Conservation (phyloP, 2,329 filamentous ascomycete species). For the Fusarium chaquense region DNA sequence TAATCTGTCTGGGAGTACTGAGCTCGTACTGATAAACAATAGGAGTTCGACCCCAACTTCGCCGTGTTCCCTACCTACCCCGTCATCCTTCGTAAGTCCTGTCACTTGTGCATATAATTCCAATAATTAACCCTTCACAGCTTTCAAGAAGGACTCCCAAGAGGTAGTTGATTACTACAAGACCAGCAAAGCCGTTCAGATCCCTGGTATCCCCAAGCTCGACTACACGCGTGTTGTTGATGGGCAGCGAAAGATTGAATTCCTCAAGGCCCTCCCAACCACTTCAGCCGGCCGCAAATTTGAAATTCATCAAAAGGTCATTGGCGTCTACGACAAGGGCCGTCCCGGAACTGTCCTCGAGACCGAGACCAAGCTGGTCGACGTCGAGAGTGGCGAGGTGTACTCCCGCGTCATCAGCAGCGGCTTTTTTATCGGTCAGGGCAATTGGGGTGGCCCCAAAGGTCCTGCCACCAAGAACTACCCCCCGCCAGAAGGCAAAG, state of each 20-base stretch:
- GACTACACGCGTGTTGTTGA: constrained; percentile 58
- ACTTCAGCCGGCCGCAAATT: constrained; percentile 53
- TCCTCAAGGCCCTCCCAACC: constrained; percentile 53
- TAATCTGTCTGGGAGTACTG: constrained; percentile 49
- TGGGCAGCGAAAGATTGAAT: constrained; percentile 56
- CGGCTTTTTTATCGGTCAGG: constrained; percentile 60
- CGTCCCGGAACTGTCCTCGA: constrained; percentile 50
- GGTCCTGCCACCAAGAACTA: constrained; percentile 52
- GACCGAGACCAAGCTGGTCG: constrained; percentile 54
- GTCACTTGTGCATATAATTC: no score
- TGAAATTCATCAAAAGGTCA: constrained; percentile 55
- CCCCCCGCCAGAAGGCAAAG: constrained; percentile 48
- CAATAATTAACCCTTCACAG: constrained; percentile 8
- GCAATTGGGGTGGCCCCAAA: constrained; percentile 58
- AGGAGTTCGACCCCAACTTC: constrained; percentile 59
- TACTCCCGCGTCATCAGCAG: constrained; percentile 56
- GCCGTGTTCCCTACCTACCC: constrained; percentile 61
- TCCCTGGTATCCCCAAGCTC: constrained; percentile 56
- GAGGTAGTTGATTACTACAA: constrained; percentile 58
- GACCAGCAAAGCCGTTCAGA: constrained; percentile 50
- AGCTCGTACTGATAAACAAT: constrained; percentile 53
- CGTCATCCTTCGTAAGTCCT: constrained; percentile 52
- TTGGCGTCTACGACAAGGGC: constrained; percentile 61
- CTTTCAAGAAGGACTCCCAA: constrained; percentile 59
- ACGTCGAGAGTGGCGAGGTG: constrained; percentile 53